phyloP scores from a whole-genome alignment of 2,329 filamentous ascomycete genomes.

The Colletotrichum costaricense region DNA sequence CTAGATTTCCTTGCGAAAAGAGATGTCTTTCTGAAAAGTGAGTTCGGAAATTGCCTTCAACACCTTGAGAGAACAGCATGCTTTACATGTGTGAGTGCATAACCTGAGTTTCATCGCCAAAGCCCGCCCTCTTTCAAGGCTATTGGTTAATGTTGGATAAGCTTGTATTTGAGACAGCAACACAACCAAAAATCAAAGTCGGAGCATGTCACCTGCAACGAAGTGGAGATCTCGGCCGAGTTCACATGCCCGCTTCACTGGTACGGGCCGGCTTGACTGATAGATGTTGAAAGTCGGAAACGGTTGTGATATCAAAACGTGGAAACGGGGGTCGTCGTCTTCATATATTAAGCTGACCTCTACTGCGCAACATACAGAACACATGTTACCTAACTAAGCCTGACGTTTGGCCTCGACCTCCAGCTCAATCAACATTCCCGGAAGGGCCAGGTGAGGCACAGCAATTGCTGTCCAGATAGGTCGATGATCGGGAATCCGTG shows the following conservation, averaged over 20 bases:
- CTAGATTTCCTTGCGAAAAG: too few species aligned
- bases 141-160: too few species aligned
- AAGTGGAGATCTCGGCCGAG: neutral
- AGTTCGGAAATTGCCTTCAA: too few species aligned
- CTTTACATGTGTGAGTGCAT: too few species aligned
- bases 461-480: slow-evolving; percentile 17
- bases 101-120: too few species aligned
- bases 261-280: neutral
- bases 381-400: too few species aligned
- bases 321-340: too few species aligned
- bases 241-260: neutral
- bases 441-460: neutral
- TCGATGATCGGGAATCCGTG: slow-evolving; percentile 6
- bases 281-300: neutral
- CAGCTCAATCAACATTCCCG: slow-evolving; percentile 15
- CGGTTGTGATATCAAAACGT: neutral
- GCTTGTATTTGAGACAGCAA: neutral
- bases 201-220: neutral
- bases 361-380: too few species aligned
- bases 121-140: accelerated
- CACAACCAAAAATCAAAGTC: neutral
- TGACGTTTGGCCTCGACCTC: slow-evolving; percentile 22
- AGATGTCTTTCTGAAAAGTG: too few species aligned
- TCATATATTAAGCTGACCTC: too few species aligned
- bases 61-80: too few species aligned